Percentiles rank a stretch among this genome's conserved stretches.
These are phyloP conservation scores for Aspergillus piperis DNA, from an alignment of 2,329 filamentous ascomycete species.

Conservation along the genomic window DNA sequence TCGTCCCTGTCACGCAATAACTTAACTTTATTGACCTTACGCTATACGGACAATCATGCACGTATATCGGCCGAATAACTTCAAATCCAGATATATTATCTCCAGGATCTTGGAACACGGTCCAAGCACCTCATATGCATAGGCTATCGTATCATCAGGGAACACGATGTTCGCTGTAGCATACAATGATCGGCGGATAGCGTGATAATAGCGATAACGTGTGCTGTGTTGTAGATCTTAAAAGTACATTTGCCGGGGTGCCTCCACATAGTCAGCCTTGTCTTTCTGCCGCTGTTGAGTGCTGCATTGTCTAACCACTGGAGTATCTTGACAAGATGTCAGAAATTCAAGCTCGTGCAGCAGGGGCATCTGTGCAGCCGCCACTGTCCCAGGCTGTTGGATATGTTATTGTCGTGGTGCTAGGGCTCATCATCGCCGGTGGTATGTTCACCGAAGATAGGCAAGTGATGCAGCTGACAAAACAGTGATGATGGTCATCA, in stretches of 20 bases:
- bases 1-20: conserved; percentile 8
- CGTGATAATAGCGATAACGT: not conserved
- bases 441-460: conserved; percentile 24
- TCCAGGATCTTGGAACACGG: not conserved
- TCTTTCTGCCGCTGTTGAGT: too few relatives aligned
- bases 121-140: conserved; percentile 16
- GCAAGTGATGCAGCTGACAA: not conserved
- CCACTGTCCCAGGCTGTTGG: conserved; percentile 44
- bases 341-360: not conserved
- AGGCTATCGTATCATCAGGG: conserved; percentile 16
- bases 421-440: conserved; percentile 45
- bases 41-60: not conserved
- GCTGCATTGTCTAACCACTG: too few relatives aligned
- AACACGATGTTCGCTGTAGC: not conserved
- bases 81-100: not conserved
- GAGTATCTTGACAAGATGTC: not conserved
- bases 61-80: not conserved
- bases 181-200: not conserved
- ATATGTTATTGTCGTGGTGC: conserved; percentile 46
- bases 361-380: conserved; percentile 27
- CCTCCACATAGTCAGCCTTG: not conserved
- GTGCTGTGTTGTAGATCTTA: not conserved
- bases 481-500: conserved; percentile 51
- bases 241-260: not conserved
- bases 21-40: not conserved